phyloP scores from a whole-genome alignment of 257 asterid species.

The Jasminum sambac region DNA sequence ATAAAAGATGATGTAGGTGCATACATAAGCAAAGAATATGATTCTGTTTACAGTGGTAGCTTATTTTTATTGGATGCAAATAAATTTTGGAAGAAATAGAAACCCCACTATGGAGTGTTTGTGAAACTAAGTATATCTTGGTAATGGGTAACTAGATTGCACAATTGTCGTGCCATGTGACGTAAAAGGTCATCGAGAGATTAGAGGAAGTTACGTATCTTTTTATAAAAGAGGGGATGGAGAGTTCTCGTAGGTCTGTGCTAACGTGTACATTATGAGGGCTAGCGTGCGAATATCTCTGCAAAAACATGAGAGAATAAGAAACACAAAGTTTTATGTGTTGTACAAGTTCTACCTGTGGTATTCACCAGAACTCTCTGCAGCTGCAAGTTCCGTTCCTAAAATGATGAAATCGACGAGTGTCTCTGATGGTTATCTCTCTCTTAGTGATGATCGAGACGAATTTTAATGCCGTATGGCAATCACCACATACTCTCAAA shows the following conservation, averaged over 20 bases:
- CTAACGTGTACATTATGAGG: no score
- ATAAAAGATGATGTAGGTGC: constrained; percentile 14
- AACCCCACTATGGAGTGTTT: background rate
- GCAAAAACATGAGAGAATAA: no score
- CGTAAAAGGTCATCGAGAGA: background rate
- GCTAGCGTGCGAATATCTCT: no score
- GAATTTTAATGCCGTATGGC: constrained; percentile 65
- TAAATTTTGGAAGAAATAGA: background rate
- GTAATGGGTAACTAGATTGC: background rate
- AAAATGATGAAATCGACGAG: constrained; percentile 79
- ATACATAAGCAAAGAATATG: constrained; percentile 43
- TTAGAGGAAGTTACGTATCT: background rate
- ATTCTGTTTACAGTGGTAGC: constrained; percentile 26
- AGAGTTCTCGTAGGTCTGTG: no score
- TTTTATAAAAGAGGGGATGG: no score
- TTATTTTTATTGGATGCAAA: background rate
- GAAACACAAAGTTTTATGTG: background rate
- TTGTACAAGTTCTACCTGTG: background rate
- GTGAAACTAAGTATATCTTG: background rate
- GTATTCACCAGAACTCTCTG: constrained; percentile 70
- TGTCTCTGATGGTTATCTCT: constrained; percentile 71
- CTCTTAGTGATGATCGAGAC: constrained; percentile 49
- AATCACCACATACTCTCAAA: constrained; percentile 79
- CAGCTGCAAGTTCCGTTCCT: constrained; percentile 70
- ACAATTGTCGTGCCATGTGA: background rate